Percentiles rank a stretch among this genome's conserved stretches.
Evolutionary conservation across 129 eudicot genomes (phyloP).

Genomic region (Mikania micrantha): DNA sequence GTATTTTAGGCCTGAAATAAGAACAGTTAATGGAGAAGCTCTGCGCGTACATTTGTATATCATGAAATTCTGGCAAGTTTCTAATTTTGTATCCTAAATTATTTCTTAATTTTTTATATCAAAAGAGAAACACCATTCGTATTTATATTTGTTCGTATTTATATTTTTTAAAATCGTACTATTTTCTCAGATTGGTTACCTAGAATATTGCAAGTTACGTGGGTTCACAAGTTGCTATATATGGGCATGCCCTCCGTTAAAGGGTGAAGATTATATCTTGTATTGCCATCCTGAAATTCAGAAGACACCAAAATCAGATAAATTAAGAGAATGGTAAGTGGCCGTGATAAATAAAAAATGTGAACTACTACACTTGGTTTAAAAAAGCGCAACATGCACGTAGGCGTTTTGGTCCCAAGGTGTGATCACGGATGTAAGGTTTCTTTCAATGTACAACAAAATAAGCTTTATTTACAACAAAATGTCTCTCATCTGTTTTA

Average conservation of each 20-base stretch:
- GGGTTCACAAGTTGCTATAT: conserved; percentile 98
- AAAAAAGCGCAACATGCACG: too few relatives aligned
- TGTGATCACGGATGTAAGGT: too few relatives aligned
- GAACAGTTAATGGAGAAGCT: conserved; percentile 90
- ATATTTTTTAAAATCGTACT: not conserved
- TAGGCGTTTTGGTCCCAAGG: too few relatives aligned
- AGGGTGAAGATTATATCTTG: conserved; percentile 95
- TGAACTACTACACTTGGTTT: not conserved
- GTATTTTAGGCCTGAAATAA: conserved; percentile 91
- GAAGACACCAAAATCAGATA: conserved; percentile 96
- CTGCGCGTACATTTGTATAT: conserved; percentile 90
- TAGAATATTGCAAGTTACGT: conserved; percentile 82
- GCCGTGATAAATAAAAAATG: conserved; percentile 1
- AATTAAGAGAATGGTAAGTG: conserved; percentile 91
- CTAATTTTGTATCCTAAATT: not conserved
- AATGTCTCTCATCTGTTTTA: too few relatives aligned
- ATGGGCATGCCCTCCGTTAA: conserved; percentile 99
- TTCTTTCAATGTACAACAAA: too few relatives aligned
- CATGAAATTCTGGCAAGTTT: conserved; percentile 88
- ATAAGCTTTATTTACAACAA: too few relatives aligned
- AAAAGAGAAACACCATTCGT: not conserved
- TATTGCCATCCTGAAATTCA: conserved; percentile 99
- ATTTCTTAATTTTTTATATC: not conserved
- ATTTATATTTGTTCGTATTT: not conserved
- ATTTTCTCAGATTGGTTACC: conserved; percentile 75